These are phyloP conservation scores for Schizosaccharomyces pombe DNA, from an alignment of 805 yeast genomes.

Conservation along the genomic window DNA sequence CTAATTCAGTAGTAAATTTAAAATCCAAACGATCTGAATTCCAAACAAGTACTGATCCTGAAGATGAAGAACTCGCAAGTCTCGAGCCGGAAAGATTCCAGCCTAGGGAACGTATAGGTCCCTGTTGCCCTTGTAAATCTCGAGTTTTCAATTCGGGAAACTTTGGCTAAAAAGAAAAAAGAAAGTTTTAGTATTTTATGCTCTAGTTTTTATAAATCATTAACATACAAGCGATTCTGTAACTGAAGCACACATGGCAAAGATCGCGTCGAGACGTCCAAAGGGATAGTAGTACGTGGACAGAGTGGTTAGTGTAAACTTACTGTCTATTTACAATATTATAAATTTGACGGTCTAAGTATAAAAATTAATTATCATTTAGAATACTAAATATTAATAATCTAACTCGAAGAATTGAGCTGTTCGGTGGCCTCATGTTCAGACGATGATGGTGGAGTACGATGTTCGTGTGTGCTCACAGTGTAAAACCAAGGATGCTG, in stretches of 20 bases:
- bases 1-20: slow-evolving; percentile 9
- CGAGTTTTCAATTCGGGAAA: background rate
- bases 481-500: slow-evolving; percentile 55
- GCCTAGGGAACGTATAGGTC: slow-evolving; percentile 5
- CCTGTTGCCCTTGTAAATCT: background rate
- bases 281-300: too few relatives aligned
- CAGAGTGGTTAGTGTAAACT: too few relatives aligned
- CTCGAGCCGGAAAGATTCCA: slow-evolving; percentile 10
- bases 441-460: background rate
- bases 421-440: background rate
- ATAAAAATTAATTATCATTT: background rate
- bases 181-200: too few relatives aligned
- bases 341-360: background rate
- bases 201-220: too few relatives aligned
- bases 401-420: background rate
- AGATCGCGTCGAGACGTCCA: too few relatives aligned
- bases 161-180: background rate
- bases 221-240: background rate
- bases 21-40: slow-evolving; percentile 17
- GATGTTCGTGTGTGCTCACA: too few relatives aligned
- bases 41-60: slow-evolving; percentile 15
- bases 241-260: background rate
- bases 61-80: slow-evolving; percentile 6
- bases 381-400: background rate
- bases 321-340: too few relatives aligned